Percentiles rank a stretch among this genome's conserved stretches.
Evolutionary conservation across 2,329 filamentous ascomycete genomes (phyloP).

Genomic region (Diaporthe humulicola): DNA sequence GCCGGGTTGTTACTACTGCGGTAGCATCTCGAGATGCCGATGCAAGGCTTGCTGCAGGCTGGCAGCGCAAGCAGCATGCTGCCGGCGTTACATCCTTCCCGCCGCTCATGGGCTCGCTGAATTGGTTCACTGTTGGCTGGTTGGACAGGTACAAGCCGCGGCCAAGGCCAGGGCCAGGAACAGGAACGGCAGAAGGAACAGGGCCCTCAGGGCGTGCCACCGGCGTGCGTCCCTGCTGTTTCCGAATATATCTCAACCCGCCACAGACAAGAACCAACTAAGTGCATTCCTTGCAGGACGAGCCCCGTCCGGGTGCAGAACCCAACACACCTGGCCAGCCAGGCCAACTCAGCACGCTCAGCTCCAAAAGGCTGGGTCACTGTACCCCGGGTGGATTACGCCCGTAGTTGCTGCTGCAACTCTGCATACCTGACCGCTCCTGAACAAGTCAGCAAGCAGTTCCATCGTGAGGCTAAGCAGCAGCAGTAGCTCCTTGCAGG

Average conservation of each 20-base stretch:
- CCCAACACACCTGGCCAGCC: background rate
- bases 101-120: conserved; percentile 9
- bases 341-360: conserved; percentile 24
- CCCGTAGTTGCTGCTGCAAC: background rate
- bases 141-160: background rate
- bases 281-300: conserved; percentile 37
- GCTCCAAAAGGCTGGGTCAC: conserved; percentile 21
- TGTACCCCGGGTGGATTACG: conserved; percentile 19
- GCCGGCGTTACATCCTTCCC: conserved; percentile 24
- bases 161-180: conserved; percentile 15
- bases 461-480: conserved; percentile 25
- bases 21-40: conserved; percentile 23
- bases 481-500: conserved; percentile 6
- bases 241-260: conserved; percentile 37
- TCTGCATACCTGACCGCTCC: conserved; percentile 27
- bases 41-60: background rate
- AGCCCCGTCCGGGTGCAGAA: conserved; percentile 15
- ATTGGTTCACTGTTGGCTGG: conserved; percentile 15
- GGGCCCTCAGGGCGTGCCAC: background rate
- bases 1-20: background rate
- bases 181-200: conserved; percentile 23
- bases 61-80: background rate
- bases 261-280: background rate
- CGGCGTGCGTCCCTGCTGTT: conserved; percentile 37
- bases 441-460: conserved; percentile 27